Evolutionary conservation across 2,329 filamentous ascomycete genomes (phyloP).

Genomic region (Aspergillus awamori): DNA sequence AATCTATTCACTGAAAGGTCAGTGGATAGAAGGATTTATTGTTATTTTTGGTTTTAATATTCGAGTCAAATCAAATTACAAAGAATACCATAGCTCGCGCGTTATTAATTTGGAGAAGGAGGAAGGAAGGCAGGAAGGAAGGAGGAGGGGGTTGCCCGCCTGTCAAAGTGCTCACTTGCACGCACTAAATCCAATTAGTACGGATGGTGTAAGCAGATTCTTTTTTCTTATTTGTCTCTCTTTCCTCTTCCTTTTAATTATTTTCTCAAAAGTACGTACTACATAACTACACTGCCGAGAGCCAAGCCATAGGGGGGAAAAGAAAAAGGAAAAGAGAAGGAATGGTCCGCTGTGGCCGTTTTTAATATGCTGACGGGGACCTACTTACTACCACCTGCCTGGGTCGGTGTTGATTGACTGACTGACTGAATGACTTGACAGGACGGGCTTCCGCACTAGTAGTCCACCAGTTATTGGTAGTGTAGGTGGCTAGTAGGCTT

Average conservation of each 20-base stretch:
- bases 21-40: neutral
- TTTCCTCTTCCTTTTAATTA: no score
- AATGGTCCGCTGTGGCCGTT: neutral
- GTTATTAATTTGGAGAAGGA: neutral
- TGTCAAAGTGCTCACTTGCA: neutral
- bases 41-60: neutral
- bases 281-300: neutral
- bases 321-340: neutral
- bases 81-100: neutral
- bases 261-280: neutral
- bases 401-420: no score
- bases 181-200: no score
- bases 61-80: neutral
- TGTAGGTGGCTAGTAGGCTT: neutral
- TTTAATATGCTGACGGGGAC: neutral
- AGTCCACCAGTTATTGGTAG: neutral
- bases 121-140: no score
- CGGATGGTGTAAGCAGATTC: no score
- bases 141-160: neutral
- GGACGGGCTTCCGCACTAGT: neutral
- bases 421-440: neutral
- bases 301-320: neutral
- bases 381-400: neutral
- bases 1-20: neutral
- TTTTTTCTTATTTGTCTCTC: no score